Evolutionary conservation across 1,139 yeast genomes (phyloP).

Genomic region (Saccharomycopsis hybrid): DNA sequence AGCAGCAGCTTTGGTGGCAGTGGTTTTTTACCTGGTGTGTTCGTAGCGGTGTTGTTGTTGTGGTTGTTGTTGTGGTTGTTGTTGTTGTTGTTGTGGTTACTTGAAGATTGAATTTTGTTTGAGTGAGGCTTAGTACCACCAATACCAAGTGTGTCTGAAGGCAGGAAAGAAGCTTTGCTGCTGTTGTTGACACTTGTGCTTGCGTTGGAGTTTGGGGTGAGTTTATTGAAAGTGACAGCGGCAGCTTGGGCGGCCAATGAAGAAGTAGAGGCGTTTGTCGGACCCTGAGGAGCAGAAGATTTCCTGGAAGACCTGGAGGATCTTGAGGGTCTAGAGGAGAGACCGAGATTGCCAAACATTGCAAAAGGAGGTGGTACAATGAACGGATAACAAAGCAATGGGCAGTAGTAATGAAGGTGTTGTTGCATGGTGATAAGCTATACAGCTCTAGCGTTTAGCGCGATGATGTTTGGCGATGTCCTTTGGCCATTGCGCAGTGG

Average conservation of each 20-base stretch:
- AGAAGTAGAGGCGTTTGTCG: constrained; percentile 2
- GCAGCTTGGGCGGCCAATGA: constrained; percentile 20
- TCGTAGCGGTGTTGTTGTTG: not conserved
- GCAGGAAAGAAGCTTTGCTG: no score
- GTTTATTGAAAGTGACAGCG: constrained; percentile 13
- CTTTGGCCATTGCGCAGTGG: no score
- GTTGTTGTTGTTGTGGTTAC: not conserved
- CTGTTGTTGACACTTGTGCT: not conserved
- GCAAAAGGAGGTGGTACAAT: no score
- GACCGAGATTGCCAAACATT: constrained; percentile 9
- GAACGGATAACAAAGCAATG: no score
- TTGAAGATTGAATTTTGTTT: not conserved
- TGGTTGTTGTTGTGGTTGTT: no score
- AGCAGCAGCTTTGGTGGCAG: not conserved
- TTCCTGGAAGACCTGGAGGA: not conserved
- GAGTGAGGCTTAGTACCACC: no score
- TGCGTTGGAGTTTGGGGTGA: not conserved
- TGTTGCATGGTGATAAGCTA: no score
- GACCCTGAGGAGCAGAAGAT: not conserved
- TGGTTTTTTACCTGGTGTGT: not conserved
- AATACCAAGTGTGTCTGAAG: no score
- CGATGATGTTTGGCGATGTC: no score
- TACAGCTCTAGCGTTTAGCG: no score
- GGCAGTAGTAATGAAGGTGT: no score
- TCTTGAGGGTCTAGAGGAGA: not conserved